Conservation (phyloP, 805 yeast genomes). For the Yamadazyma nakazawae region DNA sequence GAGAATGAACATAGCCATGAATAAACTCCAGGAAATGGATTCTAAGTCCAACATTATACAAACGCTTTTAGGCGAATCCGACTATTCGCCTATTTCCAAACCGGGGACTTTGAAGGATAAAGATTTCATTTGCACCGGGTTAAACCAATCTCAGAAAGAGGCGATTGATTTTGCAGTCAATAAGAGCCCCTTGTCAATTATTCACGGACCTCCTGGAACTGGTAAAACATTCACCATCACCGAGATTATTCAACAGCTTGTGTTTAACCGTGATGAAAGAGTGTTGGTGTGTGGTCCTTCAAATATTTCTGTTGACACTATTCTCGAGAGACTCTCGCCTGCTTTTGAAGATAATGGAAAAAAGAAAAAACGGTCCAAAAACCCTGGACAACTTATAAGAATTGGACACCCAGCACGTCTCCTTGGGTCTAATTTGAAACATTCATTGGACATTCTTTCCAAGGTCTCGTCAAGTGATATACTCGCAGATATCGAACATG, state of each 20-base stretch:
- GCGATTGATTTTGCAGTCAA: constrained; percentile 69
- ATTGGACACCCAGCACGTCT: constrained; percentile 94
- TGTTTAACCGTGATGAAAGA: constrained; percentile 41
- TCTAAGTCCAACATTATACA: constrained; percentile 33
- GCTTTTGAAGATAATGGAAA: constrained; percentile 16
- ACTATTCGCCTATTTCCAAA: constrained; percentile 25
- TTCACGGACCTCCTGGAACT: constrained; percentile 84
- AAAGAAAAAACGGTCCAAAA: constrained; percentile 25
- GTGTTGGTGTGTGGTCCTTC: constrained; percentile 93
- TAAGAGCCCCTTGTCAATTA: constrained; percentile 52
- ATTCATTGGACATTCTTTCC: constrained; percentile 73
- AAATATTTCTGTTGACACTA: constrained; percentile 87
- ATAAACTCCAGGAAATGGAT: constrained; percentile 53
- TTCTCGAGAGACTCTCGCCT: constrained; percentile 65
- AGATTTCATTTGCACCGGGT: constrained; percentile 38
- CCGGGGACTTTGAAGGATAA: constrained; percentile 6
- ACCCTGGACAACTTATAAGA: constrained; percentile 48
- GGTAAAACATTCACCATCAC: constrained; percentile 82
- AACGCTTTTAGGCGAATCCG: constrained; percentile 44
- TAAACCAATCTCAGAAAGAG: constrained; percentile 67
- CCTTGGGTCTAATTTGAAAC: constrained; percentile 55
- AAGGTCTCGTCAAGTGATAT: constrained; percentile 48
- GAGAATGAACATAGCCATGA: constrained; percentile 75
- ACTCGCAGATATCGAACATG: constrained; percentile 63
- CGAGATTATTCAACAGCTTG: constrained; percentile 74